phyloP scores from a whole-genome alignment of 2,329 filamentous ascomycete genomes.

The Epichloe uncinata region DNA sequence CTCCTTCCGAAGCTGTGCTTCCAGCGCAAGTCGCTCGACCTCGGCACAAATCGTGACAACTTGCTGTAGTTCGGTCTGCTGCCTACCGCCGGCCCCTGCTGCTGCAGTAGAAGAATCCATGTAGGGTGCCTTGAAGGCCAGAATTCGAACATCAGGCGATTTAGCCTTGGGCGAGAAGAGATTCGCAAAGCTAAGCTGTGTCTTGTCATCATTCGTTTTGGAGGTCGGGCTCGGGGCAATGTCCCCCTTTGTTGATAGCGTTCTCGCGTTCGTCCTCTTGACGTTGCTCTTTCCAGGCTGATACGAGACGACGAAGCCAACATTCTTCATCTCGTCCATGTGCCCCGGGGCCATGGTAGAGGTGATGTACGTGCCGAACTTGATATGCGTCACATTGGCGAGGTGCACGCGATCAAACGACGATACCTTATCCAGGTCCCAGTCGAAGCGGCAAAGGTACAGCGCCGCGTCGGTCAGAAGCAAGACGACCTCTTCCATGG shows the following conservation, averaged over 20 bases:
- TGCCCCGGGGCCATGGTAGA: constrained; percentile 70
- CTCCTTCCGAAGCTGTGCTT: constrained; percentile 27
- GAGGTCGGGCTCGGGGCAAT: constrained; percentile 14
- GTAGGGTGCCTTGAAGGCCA: constrained; percentile 45
- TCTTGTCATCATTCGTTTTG: constrained; percentile 11
- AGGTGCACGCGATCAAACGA: constrained; percentile 81
- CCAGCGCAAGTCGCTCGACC: constrained; percentile 54
- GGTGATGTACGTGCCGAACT: constrained; percentile 79
- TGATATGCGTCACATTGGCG: constrained; percentile 57
- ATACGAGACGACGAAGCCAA: constrained; percentile 74
- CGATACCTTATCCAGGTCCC: constrained; percentile 87
- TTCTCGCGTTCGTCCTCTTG: constrained; percentile 73
- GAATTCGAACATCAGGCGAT: constrained; percentile 22
- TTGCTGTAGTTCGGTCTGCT: constrained; percentile 40
- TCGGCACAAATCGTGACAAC: constrained; percentile 58
- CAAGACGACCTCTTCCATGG: constrained; percentile 80
- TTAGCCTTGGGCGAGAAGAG: constrained; percentile 28
- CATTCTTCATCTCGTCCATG: constrained; percentile 64
- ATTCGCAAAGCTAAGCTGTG: constrained; percentile 24
- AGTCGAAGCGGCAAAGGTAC: constrained; percentile 87
- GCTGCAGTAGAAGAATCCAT: constrained; percentile 41
- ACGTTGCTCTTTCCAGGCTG: constrained; percentile 57
- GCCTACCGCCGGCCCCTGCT: constrained; percentile 30
- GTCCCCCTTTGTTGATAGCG: constrained; percentile 44
- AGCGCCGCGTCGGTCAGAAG: constrained; percentile 74